Base-by-base conservation (phyloP, 2,329 filamentous ascomycete genomes). In the Colletotrichum agaves region DNA sequence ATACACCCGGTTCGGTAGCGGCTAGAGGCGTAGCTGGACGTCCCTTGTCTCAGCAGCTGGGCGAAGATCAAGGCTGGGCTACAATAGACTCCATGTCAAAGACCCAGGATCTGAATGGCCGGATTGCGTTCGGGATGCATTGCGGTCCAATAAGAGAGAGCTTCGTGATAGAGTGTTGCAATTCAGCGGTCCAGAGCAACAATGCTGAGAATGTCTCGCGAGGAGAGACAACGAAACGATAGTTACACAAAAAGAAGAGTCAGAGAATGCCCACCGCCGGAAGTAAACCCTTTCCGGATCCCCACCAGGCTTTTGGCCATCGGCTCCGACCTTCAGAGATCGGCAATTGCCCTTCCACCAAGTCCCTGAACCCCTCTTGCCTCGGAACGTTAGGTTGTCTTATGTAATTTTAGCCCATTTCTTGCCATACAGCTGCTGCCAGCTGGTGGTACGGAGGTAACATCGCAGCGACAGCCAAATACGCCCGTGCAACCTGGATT, bases 181-280 rank as follows among this genome's bases (percentile, higher is more conserved):
- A 41, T 49, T n/a, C 31, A n/a, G 27, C 10, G 43, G 19, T 56
- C 56, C 52, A 39, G 49, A 53, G 31, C 37, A 33, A 43, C 46
- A 39, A 63, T 52, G n/a, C 15, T 5, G 41, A 21, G 46, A 35
- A 35, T 59, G 64, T 64, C 64, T 67, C 17, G 17, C 53, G 11
- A 5, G 61, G 53, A 23, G 35, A 62, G 58, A 66, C 63, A 57
- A 55, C 57, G 63, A 53, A 53, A 41, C 31, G 44, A 49, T 55
- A 41, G 64, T 64, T 58, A 64, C 64, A 67, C 64, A 17, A 59
- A 53, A 47, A 1, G 58, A 12, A 47, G 53, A 64, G 41, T 55
- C 47, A 59, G 46, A 53, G 64, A 59, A 58, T 67, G 50, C 59
- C 59, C 39, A 31, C 33, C 50, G 50, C 31, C 11, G 33, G 19